Conservation (phyloP, 805 yeast species). For the Zygoascus ofunaensis region DNA sequence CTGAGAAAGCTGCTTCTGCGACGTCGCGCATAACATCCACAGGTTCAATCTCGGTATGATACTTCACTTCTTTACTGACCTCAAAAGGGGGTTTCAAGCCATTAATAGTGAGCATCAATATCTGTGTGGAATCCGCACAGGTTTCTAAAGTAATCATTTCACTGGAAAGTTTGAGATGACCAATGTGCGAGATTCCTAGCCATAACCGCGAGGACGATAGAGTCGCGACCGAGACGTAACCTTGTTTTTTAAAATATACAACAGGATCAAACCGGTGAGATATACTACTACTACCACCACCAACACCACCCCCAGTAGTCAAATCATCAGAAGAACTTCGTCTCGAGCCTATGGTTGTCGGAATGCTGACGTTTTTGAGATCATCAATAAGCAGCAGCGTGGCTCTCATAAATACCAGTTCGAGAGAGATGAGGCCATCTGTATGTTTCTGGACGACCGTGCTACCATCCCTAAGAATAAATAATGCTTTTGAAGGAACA, state of each 20-base stretch:
- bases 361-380: conserved; percentile 19
- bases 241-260: conserved; percentile 36
- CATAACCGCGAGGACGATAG: conserved; percentile 22
- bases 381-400: conserved; percentile 61
- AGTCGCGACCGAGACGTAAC: conserved; percentile 46
- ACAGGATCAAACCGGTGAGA: conserved; percentile 22
- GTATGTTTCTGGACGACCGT: conserved; percentile 37
- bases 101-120: conserved; percentile 54
- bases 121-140: conserved; percentile 81
- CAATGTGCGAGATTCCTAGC: conserved; percentile 23
- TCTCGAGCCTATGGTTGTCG: background rate
- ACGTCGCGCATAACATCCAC: conserved; percentile 35
- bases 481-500: conserved; percentile 42
- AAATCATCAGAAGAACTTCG: background rate
- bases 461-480: conserved; percentile 47
- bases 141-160: conserved; percentile 16
- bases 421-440: conserved; percentile 30
- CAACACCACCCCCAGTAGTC: no score
- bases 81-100: conserved; percentile 69
- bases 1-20: conserved; percentile 30
- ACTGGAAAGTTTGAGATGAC: conserved; percentile 14
- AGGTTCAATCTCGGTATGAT: conserved; percentile 32
- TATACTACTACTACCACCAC: background rate
- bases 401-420: conserved; percentile 42
- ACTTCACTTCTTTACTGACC: conserved; percentile 47